Evolutionary conservation across 495 filamentous ascomycete species (phyloP), one percentile per base, ranked within the genome.

Genomic region (Evansstolkia leycettana): DNA sequence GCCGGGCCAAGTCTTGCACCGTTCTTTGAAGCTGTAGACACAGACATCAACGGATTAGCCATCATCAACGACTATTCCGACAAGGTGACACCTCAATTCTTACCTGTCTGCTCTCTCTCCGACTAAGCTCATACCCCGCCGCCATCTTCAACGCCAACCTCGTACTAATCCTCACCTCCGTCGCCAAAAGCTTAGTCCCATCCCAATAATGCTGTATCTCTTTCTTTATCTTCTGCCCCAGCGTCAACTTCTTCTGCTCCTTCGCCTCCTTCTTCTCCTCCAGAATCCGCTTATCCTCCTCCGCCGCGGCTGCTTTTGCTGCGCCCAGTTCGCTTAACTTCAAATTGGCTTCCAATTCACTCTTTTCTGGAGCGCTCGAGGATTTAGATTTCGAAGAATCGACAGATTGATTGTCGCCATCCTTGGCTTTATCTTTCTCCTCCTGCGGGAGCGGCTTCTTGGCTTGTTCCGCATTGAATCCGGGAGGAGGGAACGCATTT

Each of bases 151-250:
- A 54, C 1, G 87, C 90, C 41, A 99, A 62, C 25, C 80, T 80
- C 8, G 77, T 80, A 58, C 87, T 94, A 51, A 99, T 99, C 57
- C 65, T 80, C 39, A 95, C 80, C 60, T 99, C 90, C 1, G 83
- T 82, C 16, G 83, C 85, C 46, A 99, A 69, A 42, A 99, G 66
- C 59, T 99, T 99, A n/a, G 88, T 99, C 25, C 90, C 90, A 69
- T 99, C 90, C 90, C 90, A 96, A 64, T 96, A 99, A 56, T 99
- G 90, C 41, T 78, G 72, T 11, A 68, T 66, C 53, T 96, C 90
- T 51, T 84, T 83, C 70, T 93, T 96, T 47, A 96, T 72, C 65
- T 86, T 93, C 52, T 95, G 85, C 55, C 73, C 76, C 2, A 96
- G 26, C 0, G 92, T 93, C 62, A 93, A 63, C 46, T 90, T 92